Evolutionary conservation across 306 rosid genomes (phyloP).

Genomic region (Citrullus colocynthis): DNA sequence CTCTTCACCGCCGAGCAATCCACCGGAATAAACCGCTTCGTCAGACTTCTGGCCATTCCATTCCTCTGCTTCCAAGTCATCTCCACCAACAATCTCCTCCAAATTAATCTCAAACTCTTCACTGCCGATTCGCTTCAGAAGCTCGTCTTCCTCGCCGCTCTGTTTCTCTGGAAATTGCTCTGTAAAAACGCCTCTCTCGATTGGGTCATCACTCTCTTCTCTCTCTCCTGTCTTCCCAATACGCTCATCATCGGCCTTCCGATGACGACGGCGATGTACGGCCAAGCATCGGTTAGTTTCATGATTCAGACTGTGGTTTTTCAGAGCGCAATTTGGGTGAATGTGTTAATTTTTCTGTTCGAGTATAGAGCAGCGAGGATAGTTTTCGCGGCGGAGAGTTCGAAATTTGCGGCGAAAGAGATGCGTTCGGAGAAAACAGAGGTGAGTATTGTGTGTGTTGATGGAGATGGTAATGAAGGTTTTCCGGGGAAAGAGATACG

Average conservation of each 20-base stretch:
- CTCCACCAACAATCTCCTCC: not conserved
- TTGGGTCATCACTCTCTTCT: conserved; percentile 3
- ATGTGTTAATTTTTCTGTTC: not conserved
- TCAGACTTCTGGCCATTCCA: not conserved
- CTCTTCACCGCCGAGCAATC: not conserved
- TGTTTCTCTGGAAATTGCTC: not conserved
- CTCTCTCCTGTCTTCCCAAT: conserved; percentile 1
- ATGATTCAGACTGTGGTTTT: conserved; percentile 8
- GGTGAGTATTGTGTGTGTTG: not conserved
- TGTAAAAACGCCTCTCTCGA: not conserved
- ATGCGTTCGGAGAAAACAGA: not conserved
- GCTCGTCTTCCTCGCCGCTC: not conserved
- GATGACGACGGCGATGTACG: conserved; percentile 1
- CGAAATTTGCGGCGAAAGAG: too few species aligned
- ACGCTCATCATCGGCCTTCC: conserved; percentile 7
- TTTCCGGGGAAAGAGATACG: not conserved
- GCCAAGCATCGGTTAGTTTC: not conserved
- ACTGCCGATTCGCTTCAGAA: conserved; percentile 3
- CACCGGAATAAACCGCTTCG: conserved; percentile 1
- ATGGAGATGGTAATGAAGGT: not conserved
- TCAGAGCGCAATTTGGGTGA: conserved; percentile 4
- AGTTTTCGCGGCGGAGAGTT: not conserved
- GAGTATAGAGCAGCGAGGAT: not conserved
- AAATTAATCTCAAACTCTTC: not conserved
- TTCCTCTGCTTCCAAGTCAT: not conserved